A percentile compares a stretch with the other conserved stretches of the same genome.
Evolutionary conservation across 495 filamentous ascomycete species (phyloP).

Genomic region (Tuber magnatum): DNA sequence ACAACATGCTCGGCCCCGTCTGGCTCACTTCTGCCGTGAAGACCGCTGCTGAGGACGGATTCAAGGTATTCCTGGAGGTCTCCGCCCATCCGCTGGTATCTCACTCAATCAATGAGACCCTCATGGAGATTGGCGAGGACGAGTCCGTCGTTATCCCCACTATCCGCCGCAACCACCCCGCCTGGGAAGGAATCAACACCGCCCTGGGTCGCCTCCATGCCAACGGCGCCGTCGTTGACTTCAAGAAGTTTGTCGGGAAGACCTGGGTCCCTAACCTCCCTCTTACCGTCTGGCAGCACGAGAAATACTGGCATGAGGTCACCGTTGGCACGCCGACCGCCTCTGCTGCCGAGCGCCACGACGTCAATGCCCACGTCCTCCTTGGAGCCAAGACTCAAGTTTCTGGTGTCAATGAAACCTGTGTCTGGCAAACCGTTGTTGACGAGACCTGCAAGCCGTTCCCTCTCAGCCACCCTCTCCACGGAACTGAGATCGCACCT

Average conservation of each 20-base stretch:
- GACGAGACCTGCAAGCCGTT: slow-evolving; percentile 42
- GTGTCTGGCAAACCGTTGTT: slow-evolving; percentile 37
- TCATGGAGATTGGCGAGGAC: slow-evolving; percentile 32
- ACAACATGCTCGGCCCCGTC: slow-evolving; percentile 21
- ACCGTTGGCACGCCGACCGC: slow-evolving; percentile 17
- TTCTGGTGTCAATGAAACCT: slow-evolving; percentile 32
- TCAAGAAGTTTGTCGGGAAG: slow-evolving; percentile 44
- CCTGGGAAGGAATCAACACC: slow-evolving; percentile 45
- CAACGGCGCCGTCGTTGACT: slow-evolving; percentile 47
- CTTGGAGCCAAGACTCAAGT: slow-evolving; percentile 40
- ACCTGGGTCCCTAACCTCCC: slow-evolving; percentile 46
- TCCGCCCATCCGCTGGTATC: not conserved
- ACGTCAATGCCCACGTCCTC: slow-evolving; percentile 41
- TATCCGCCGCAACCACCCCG: slow-evolving; percentile 44
- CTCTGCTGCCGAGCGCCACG: slow-evolving; percentile 24
- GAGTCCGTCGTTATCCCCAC: slow-evolving; percentile 41
- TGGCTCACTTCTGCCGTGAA: slow-evolving; percentile 39
- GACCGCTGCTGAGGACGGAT: slow-evolving; percentile 43
- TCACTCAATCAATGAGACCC: slow-evolving; percentile 13
- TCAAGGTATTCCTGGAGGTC: not conserved
- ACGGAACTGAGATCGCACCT: slow-evolving; percentile 44
- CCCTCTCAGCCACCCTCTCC: not conserved
- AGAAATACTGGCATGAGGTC: slow-evolving; percentile 50
- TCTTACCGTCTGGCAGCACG: slow-evolving; percentile 51
- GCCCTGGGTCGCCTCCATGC: slow-evolving; percentile 46